Base-by-base conservation (phyloP, 805 yeast species). In the Diddensiella caesifluorescens region DNA sequence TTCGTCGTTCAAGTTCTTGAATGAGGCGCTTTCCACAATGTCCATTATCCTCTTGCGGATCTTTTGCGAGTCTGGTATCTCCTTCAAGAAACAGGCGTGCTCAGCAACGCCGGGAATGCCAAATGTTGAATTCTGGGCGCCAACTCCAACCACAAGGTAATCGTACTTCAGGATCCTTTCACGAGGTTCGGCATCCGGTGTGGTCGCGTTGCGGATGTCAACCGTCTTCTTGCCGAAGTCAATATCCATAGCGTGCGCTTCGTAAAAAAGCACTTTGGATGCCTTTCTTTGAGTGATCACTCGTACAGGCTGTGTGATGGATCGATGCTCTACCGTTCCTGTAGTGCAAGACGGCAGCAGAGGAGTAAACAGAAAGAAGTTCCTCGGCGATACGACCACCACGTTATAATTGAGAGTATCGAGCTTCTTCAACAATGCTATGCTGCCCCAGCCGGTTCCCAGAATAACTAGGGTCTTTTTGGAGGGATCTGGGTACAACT, bases 281-380 rank as follows among this genome's bases (percentile, higher is more conserved):
- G 80, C 71, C 66, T 75, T 75, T 54, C 63, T 68, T 68, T 94
- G 80, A 44, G 90, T 81, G 56, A 88, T 81, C 40, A 83, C 70
- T 65, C 95, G 77, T 42, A 89, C 86, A 25, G 96, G 95, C 63
- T 88, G 96, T 63, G 85, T 82, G 59, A 88, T 88, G 19, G 96
- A 88, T 64, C 90, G 83, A 52, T 60, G 66, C 56, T 85, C 95
- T 46, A 86, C 77, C 38, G 95, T 83, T 50, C 96, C 96, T 26
- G 95, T 88, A 44, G 96, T 95, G 52, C 89, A 83, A 20, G 95
- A 83, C 35, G 97, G 96, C 55, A 88, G 72, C 59, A 88, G 70
- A n/a, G 97, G 96, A 44, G 97, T 88, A 73, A 89, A 88, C 55
- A 88, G 71, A 68, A 88, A 87, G 71, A 85, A 89, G 71, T 88